phyloP scores from a whole-genome alignment of 306 rosid genomes.

The Astragalus glycyphyllos region DNA sequence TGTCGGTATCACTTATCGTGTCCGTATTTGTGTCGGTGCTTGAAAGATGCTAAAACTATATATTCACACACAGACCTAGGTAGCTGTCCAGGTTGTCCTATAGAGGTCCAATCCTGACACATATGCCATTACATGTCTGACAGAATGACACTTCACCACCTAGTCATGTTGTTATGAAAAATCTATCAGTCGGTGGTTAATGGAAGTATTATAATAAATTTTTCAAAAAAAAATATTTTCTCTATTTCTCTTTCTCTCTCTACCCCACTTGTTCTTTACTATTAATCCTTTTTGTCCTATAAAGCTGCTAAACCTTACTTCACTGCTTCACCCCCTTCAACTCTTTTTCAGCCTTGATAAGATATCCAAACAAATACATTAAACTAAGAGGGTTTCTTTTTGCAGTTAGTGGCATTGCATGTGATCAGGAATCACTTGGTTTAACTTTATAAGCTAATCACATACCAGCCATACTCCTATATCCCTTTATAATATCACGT shows the following conservation, averaged over 20 bases:
- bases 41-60: conserved; percentile 10
- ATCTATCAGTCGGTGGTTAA: conserved; percentile 52
- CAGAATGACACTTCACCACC: conserved; percentile 64
- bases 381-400: conserved; percentile 48
- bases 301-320: conserved; percentile 59
- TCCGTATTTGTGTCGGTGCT: too few species aligned
- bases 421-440: conserved; percentile 68
- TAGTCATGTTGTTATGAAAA: conserved; percentile 47
- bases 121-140: conserved; percentile 54
- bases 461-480: conserved; percentile 44
- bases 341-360: conserved; percentile 44
- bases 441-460: conserved; percentile 48
- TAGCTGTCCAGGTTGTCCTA: conserved; percentile 54
- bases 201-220: conserved; percentile 39
- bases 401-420: conserved; percentile 67
- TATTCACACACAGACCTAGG: conserved; percentile 28
- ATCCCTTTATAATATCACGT: conserved; percentile 46
- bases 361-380: conserved; percentile 47
- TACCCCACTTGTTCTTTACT: conserved; percentile 23
- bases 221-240: not conserved
- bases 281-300: conserved; percentile 51
- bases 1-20: too few species aligned
- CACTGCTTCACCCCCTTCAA: conserved; percentile 50
- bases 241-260: conserved; percentile 3
- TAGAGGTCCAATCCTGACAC: conserved; percentile 43